Evolutionary conservation across 768 basidiomycete genomes (phyloP), one percentile per base, ranked within the genome.

Genomic region (Mycena metata): DNA sequence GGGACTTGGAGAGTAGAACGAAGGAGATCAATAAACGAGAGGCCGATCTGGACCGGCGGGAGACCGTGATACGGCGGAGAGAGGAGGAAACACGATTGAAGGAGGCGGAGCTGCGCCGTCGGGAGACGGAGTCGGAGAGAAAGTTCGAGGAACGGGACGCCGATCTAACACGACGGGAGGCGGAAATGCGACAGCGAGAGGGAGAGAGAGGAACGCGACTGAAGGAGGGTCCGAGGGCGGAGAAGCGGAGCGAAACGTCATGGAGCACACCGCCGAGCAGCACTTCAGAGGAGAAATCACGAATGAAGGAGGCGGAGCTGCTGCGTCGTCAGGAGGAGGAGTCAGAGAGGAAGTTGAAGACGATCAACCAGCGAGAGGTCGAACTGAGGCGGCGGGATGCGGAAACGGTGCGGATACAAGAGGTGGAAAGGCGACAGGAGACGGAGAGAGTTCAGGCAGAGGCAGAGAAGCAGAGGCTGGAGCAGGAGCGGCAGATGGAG

Each of bases 401-500:
- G 36, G 54, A 61, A 59, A 23, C 6, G 30, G 6, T 71, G 64
- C 59, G 45, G 66, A 42, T 54, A 47, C 66, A 52, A 65, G 74
- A 74, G 68, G 74, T 75, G 58, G 70, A 72, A 23, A 36, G 60
- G 42, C 72, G 58, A 54, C 49, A 77, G 49, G 79, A 78, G 51
- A 71, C 77, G 16, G 69, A 72, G 42, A 69, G 57, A 23, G 67
- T 57, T 51, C 66, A 68, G 47, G 68, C 71, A 59, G 69, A 70
- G 73, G 74, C 74, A 64, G 76, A 73, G 71, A 60, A 55, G 49
- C 64, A 66, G 62, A 65, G 55, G 57, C 64, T 66, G 36, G 67
- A 74, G 39, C 67, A 69, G 24, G 70, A 72, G 19, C 68, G 71
- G 51, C 69, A 43, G 55, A 72, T 58, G 33, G 81, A 85, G 39